Evolutionary conservation across 768 basidiomycete species (phyloP), one percentile per base, ranked within the genome.

Genomic region (Fibroporia radiculosa): DNA sequence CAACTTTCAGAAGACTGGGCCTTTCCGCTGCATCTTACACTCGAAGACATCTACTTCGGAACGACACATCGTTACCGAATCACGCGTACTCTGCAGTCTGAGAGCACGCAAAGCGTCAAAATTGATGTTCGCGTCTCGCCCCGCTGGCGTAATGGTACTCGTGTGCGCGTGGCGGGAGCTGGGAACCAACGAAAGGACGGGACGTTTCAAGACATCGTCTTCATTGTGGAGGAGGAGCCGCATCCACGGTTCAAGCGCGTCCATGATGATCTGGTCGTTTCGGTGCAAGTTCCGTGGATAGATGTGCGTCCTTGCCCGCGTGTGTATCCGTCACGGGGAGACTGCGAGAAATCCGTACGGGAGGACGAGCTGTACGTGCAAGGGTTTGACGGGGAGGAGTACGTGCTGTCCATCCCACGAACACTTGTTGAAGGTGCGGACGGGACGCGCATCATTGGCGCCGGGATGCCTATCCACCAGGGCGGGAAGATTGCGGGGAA

Each of bases 401-500:
- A 79, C 31, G 57, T 61, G 3, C 62, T 82, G 33, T 58, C 63
- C 27, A 70, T 84, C 44, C 77, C 81, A 45, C 73, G 73, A 49
- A 69, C 73, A 32, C 66, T 72, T 51, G 73, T 75, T 51, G 69
- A 69, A 53, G 64, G 62, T 3, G 62, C 74, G 43, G 71, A 68
- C 41, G 80, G 78, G 13, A 68, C 72, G 47, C 64, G 70, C 31
- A 63, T 81, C 43, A 67, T 66, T 54, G 80, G 77, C 32, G 78
- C 75, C 42, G 83, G 83, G n/a, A 85, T 85, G 83, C 80, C 80
- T 31, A 66, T 79, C 35, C 63, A 74, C 45, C 67, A 73, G n/a
- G 63, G 71, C 24, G 72, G 76, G 8, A 64, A 67, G 53, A 63
- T 74, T 8, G 59, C 75, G 42, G 78, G 78, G 27, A 70, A 74